Evolutionary conservation across 78 protist genomes (phyloP).

Genomic region (Guillardia theta): DNA sequence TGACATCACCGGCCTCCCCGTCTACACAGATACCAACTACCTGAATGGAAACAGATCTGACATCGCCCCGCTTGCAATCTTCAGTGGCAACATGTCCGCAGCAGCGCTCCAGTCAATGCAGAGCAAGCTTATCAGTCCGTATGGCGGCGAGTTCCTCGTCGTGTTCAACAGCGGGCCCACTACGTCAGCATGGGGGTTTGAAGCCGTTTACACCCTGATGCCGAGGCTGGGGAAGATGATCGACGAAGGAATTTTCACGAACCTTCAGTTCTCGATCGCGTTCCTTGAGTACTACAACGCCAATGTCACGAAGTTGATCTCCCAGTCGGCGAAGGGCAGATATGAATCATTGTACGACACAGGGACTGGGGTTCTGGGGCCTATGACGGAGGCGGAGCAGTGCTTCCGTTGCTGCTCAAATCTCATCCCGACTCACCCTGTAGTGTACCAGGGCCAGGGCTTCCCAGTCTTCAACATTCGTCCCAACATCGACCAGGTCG

Average conservation of each 20-base stretch:
- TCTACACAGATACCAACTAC: no score
- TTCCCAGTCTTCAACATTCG: not conserved
- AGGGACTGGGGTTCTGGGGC: not conserved
- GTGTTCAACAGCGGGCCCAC: not conserved
- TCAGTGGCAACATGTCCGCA: not conserved
- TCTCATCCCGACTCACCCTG: no score
- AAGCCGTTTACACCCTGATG: not conserved
- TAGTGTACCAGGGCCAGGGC: not conserved
- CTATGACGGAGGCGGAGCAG: not conserved
- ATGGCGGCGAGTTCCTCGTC: no score
- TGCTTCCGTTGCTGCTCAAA: conserved; percentile 17
- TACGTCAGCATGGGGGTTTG: not conserved
- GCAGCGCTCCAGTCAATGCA: not conserved
- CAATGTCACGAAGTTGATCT: not conserved
- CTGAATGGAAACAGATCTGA: not conserved
- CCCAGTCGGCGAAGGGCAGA: not conserved
- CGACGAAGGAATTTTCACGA: not conserved
- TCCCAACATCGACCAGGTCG: not conserved
- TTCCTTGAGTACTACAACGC: not conserved
- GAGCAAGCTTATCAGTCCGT: not conserved
- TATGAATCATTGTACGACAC: not conserved
- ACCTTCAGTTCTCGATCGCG: not conserved
- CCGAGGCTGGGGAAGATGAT: not conserved
- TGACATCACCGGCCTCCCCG: no score
- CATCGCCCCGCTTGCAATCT: not conserved